A percentile compares a stretch with the other conserved stretches of the same genome.
These are phyloP conservation scores for Leptodermis oblonga DNA, from an alignment of 257 asterid species.

Conservation along the genomic window DNA sequence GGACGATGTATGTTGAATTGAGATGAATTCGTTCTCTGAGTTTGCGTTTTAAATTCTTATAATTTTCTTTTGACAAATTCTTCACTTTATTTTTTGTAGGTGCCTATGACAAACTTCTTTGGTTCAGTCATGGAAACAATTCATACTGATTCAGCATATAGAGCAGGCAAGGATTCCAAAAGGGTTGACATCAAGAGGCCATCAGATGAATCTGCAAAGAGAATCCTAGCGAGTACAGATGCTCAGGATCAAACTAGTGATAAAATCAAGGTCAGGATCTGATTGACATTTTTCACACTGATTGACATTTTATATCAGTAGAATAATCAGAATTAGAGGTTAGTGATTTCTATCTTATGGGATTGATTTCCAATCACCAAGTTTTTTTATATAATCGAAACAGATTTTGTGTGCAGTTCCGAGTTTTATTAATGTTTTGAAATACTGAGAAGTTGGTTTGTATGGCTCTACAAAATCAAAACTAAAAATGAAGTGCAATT, in stretches of 20 bases:
- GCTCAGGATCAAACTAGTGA: conserved; percentile 31
- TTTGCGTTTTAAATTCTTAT: conserved; percentile 9
- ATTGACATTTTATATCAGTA: neutral
- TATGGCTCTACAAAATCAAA: too few relatives aligned
- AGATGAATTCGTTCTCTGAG: conserved; percentile 17
- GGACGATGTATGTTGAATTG: conserved; percentile 56
- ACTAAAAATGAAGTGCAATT: too few relatives aligned
- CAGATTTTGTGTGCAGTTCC: neutral
- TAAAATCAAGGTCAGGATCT: conserved; percentile 39
- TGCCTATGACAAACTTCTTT: conserved; percentile 91
- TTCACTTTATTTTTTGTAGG: conserved; percentile 33
- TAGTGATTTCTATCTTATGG: neutral
- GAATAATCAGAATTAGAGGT: neutral
- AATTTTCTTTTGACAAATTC: neutral
- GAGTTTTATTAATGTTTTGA: conserved; percentile 1
- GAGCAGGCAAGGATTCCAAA: conserved; percentile 34
- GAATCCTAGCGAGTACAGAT: conserved; percentile 36
- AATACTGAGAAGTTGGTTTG: neutral
- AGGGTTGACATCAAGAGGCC: conserved; percentile 32
- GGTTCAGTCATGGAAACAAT: conserved; percentile 95
- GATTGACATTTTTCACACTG: neutral
- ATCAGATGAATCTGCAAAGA: conserved; percentile 27
- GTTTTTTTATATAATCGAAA: neutral
- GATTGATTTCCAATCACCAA: neutral
- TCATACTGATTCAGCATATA: conserved; percentile 79